Conservation (phyloP, 305 asterid genomes). For the Fraxinus albicans region DNA sequence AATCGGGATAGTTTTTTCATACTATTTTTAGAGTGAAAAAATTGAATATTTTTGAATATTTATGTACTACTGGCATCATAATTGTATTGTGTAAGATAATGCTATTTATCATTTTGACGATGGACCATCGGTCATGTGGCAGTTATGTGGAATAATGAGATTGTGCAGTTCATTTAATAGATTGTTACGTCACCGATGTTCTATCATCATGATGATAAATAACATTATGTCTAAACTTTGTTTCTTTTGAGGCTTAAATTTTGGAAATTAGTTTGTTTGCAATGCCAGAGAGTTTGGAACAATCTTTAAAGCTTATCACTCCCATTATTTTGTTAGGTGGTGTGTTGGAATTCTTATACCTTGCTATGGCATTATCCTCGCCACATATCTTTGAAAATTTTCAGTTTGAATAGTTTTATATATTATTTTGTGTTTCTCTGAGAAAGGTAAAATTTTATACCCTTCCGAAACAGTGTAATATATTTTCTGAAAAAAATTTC, state of each 20-base stretch:
- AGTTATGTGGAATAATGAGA: not conserved
- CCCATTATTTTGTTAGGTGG: not conserved
- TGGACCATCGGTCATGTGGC: not conserved
- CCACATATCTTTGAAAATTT: not conserved
- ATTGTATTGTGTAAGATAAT: not conserved
- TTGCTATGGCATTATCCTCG: not conserved
- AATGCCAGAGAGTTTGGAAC: not conserved
- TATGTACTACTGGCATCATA: slow-evolving; percentile 8
- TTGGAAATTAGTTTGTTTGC: not conserved
- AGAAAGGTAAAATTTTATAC: not conserved
- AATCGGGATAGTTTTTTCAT: not conserved
- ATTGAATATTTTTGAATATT: not conserved
- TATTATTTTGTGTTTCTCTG: not conserved
- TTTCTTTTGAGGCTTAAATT: not conserved
- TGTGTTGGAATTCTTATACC: not conserved
- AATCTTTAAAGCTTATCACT: not conserved
- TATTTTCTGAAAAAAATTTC: not conserved
- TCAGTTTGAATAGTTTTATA: not conserved
- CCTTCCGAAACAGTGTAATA: not conserved
- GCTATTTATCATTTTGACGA: too few relatives aligned
- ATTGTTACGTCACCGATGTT: not conserved
- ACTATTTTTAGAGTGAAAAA: not conserved
- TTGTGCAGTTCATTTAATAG: not conserved
- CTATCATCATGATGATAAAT: not conserved
- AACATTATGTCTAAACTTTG: not conserved